Evolutionary conservation across 495 filamentous ascomycete species (phyloP), one percentile per base, ranked within the genome.

Genomic region (Delitschia confertaspora): DNA sequence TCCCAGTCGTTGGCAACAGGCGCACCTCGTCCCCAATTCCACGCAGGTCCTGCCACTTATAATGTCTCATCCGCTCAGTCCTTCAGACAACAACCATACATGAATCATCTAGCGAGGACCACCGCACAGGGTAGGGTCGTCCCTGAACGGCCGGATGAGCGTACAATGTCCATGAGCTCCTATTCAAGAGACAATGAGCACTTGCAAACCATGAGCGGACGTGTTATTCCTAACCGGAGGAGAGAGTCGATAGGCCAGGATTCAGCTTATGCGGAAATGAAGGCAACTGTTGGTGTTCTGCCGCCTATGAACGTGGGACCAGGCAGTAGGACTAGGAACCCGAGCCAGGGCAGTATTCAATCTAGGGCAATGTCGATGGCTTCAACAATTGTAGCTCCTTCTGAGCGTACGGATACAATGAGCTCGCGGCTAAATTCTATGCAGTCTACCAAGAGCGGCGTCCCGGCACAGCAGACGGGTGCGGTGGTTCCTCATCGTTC

Each of bases 121-220:
- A 93, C 88, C 17, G 85, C 85, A 1, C 85, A 93, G 60, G 93
- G 93, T 11, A 75, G 93, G 38, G 65, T 86, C 19, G 85, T 99
- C 1, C 93, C 93, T 5, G 88, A 95, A 51, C 76, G 87, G 33
- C 82, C 91, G 57, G 80, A 96, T 57, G 88, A 95, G 58, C 75
- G 93, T 36, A 78, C 91, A 36, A 96, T 96, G 91, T 93, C 89
- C 20, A 79, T 99, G 78, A 88, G 80, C 11, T 82, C 82, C 2
- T 94, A 94, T 59, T 72, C 80, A 11, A 65, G 78, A 47, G 84
- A 89, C 47, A 72, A 76, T 34, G 85, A 96, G 43, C 70, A 82
- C 43, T 72, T 80, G 42, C 91, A 94, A 56, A 95, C 87, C 16
- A 85, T 83, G 74, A 94, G 83, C 53, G 93, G 93, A 38, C 74